Base-by-base conservation (phyloP, 345 rosid genomes). In the Citrus glauca region DNA sequence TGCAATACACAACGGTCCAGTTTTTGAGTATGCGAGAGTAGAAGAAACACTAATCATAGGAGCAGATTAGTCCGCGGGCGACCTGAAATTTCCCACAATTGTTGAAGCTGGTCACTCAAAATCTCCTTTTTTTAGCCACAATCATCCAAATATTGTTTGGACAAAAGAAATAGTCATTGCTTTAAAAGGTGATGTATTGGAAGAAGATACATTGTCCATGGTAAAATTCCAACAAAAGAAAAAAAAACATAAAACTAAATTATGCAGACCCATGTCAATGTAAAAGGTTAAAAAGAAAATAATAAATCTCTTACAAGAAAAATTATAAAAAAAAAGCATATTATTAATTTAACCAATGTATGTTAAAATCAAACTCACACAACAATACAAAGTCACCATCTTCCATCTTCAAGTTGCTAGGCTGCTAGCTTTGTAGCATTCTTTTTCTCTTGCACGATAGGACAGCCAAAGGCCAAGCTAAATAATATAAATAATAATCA, bases 391-490 rank as follows among this genome's bases (percentile, higher is more conserved):
- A 79, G 82, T 84, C 83, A 66, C 82, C 85, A 63, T 81, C 83
- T 76, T 77, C 72, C 78, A 67, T 75, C 76, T 6, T 27, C 77
- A 22, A 65, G 16, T 53, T 24, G 42, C 70, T 76, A 66, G 71
- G 50, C 50, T 45, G 1, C 17, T 45, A 3, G 50, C 50, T 45
- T 13, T 45, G 50, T 45, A 45, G 50, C 50, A 45, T 13, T 45
- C 81, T 78, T 78, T 86, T 79, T 84, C 80, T 78, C 85, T 53
- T 53, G 82, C 22, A 4, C 69, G 79, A 79, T 80, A 77, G 80
- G 84, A 76, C 73, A 82, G 82, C 79, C 79, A 50, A 17, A 70
- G 62, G 40, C 74, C 28, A 69, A 25, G 22, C 70, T 22, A 63
- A 73, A 11, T 35, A 74, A 40, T 65, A 59, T 68, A 48, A 66